Percentiles rank a stretch among this genome's conserved stretches.
Evolutionary conservation across 805 yeast genomes (phyloP).

Genomic region (Starmerella davenportii): DNA sequence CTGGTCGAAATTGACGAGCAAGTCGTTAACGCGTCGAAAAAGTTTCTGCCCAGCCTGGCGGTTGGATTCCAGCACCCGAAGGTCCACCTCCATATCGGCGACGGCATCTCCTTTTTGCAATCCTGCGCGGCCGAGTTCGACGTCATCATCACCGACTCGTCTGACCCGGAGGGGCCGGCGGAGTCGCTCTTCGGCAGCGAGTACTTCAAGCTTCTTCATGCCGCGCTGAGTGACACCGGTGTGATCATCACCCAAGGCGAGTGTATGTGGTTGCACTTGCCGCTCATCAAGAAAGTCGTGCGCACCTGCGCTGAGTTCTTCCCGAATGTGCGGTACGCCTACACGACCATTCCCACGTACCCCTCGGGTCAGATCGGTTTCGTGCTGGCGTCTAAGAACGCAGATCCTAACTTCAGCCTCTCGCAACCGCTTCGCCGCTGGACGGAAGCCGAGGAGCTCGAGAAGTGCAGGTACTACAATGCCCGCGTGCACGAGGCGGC

Average conservation of each 20-base stretch:
- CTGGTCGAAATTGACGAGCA: conserved; percentile 91
- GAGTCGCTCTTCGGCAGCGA: conserved; percentile 82
- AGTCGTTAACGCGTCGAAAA: conserved; percentile 70
- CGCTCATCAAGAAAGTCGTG: conserved; percentile 58
- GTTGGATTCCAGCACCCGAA: conserved; percentile 72
- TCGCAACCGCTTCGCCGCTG: conserved; percentile 34
- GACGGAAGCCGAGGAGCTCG: conserved; percentile 30
- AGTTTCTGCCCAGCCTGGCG: conserved; percentile 77
- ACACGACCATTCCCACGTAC: conserved; percentile 72
- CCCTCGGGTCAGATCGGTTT: conserved; percentile 79
- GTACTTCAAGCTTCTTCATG: conserved; percentile 65
- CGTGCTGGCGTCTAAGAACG: conserved; percentile 42
- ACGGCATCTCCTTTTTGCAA: conserved; percentile 89
- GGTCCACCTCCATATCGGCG: conserved; percentile 80
- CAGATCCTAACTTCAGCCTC: conserved; percentile 29
- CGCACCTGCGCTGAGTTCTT: conserved; percentile 58
- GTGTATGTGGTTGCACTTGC: conserved; percentile 70
- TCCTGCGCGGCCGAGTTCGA: conserved; percentile 75
- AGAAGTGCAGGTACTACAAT: conserved; percentile 47
- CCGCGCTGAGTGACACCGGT: conserved; percentile 86
- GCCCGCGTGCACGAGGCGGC: conserved; percentile 48
- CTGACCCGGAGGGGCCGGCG: conserved; percentile 98
- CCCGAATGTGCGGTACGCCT: conserved; percentile 65
- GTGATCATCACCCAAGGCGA: conserved; percentile 82
- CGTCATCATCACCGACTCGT: conserved; percentile 90